Base-by-base conservation (phyloP, 2,329 filamentous ascomycete genomes). In the Aspergillus spinulosporus region DNA sequence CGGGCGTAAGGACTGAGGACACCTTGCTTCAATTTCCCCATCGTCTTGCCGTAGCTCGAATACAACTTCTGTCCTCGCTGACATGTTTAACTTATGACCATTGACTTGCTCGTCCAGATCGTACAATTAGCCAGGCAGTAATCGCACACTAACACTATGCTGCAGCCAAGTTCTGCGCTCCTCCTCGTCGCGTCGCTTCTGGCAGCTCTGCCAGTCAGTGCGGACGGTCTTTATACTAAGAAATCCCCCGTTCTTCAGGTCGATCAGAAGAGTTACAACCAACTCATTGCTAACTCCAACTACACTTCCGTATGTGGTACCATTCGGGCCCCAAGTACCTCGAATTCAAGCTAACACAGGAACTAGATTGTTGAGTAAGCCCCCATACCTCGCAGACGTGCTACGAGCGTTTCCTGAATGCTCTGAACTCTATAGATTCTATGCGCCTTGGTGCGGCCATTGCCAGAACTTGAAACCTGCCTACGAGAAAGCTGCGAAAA, bases 381-480 rank as follows among this genome's bases (percentile, higher is more conserved):
- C 61, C 26, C 46, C 50, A 42, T 15, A 51, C 52, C 57, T 54
- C 40, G 8, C 46, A 46, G 55, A 49, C 50, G 49, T 42, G 48
- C 61, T 57, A 21, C 56, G 28, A 54, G 26, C 57, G 51, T 52
- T 65, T 59, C 36, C 57, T 59, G 53, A 58, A 55, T 86, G 43
- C 40, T n/a, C 32, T 42, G 11, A 43, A 39, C 28, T 32, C 28
- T 15, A 32, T 71, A 90, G 92, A 76, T 97, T 97, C 82, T 97
- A 96, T 70, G 93, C 93, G 6, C 93, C 93, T 26, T 97, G 93
- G 93, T 97, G 94, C 69, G 94, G 93, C 42, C 94, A 97, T 77
- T 99, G 94, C 79, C 84, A 96, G 77, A 97, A 89, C 76, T 88
- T 99, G 68, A 92, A 97, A 77, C 93, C 92, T 2, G 90, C 90